phyloP scores from a whole-genome alignment of 345 rosid species.

The Heritiera littoralis region DNA sequence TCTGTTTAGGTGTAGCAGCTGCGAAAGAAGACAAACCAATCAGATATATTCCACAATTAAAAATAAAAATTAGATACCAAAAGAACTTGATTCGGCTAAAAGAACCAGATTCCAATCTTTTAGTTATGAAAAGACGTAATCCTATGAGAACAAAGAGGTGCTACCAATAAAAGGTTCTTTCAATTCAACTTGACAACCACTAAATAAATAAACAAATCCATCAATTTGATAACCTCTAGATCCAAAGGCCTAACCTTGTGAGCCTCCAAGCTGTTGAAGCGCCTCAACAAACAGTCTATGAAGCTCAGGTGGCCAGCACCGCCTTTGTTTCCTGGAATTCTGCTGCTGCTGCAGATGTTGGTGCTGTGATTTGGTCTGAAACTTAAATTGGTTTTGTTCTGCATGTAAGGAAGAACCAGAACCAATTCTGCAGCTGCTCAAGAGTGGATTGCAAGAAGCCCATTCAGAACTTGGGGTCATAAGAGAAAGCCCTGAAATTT shows the following conservation, averaged over 20 bases:
- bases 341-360: conserved; percentile 33
- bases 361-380: conserved; percentile 26
- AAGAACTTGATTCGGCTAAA: background rate
- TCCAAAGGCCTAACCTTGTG: conserved; percentile 50
- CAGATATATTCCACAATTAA: background rate
- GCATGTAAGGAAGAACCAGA: conserved; percentile 22
- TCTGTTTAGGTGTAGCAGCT: conserved; percentile 85
- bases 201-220: background rate
- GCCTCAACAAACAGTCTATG: conserved; percentile 71
- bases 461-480: conserved; percentile 41
- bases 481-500: conserved; percentile 41
- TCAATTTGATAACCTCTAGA: background rate
- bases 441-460: conserved; percentile 23
- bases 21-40: conserved; percentile 22
- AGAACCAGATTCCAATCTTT: conserved; percentile 11
- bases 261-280: conserved; percentile 72
- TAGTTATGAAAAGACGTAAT: conserved; percentile 5
- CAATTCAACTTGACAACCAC: background rate
- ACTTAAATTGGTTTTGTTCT: conserved; percentile 37
- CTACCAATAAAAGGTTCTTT: background rate
- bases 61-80: background rate
- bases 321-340: conserved; percentile 59
- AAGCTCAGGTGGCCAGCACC: conserved; percentile 84
- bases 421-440: conserved; percentile 14
- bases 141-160: background rate